Base-by-base conservation (phyloP, 1,284 basidiomycete species). In the Trametes sp. region DNA sequence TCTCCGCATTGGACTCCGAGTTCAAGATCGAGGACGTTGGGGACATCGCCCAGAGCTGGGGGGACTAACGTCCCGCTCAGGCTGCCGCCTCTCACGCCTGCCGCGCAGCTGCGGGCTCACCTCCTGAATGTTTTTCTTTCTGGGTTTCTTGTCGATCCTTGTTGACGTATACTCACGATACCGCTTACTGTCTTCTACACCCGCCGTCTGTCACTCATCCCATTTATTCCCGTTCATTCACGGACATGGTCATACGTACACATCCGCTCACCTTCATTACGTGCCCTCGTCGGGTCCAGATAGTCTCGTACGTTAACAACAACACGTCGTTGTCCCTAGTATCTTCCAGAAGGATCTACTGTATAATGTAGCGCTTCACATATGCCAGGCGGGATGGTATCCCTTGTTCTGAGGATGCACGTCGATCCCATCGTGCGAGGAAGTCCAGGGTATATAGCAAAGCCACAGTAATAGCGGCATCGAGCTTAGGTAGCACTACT, bases 31-130 rank as follows among this genome's bases (percentile, higher is more conserved):
- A 68, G 52, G 71, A 70, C 56, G 71, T 74, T 45, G 74, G 73
- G 41, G 73, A 72, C 52, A 71, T 75, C 55, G 68, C 74, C 23
- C 70, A 73, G 57, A 75, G 74, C 61, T 75, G 74, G 74, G 72
- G 72, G 46, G 74, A 75, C 55, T 74, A 61, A 71, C 10, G 16
- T 35, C 24, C 31, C 56, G 42, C n/a, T 19, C 33, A 9, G 29
- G 11, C 24, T 19, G 16, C 31, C 14, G 14, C n/a, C 59, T 36
- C 53, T 42, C 16, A 29, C 42, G 45, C 24, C 42, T 23, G 35
- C 41, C 49, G 26, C 31, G 14, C 24, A 14, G 24, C 45, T 24
- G 57, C 57, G 33, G 19, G 23, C 28, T 7, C 10, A n/a, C 29
- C 36, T 24, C 48, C 11, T 46, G 44, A 14, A 24, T 28, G 9